Evolutionary conservation across 768 basidiomycete species (phyloP).

Genomic region (Austroboletus festivus): DNA sequence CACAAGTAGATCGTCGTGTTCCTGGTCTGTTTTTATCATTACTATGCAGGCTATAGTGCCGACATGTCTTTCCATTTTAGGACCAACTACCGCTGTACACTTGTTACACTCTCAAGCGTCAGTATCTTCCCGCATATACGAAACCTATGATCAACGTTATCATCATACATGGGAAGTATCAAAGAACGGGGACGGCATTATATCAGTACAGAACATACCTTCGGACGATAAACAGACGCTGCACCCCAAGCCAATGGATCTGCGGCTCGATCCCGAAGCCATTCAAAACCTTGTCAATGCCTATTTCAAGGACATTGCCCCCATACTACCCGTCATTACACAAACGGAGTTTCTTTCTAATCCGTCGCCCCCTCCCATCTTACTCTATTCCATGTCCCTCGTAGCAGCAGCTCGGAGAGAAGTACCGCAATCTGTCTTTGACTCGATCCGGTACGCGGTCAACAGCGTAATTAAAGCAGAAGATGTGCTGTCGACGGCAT

Average conservation of each 20-base stretch:
- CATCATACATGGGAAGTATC: constrained; percentile 87
- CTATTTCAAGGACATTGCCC: constrained; percentile 87
- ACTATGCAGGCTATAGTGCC: constrained; percentile 8
- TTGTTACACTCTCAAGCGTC: constrained; percentile 87
- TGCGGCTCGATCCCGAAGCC: constrained; percentile 73
- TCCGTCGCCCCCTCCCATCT: constrained; percentile 69
- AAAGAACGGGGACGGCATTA: constrained; percentile 82
- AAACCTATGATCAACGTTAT: constrained; percentile 83
- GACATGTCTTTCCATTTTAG: constrained; percentile 44
- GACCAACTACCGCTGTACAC: constrained; percentile 84
- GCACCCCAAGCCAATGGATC: constrained; percentile 62
- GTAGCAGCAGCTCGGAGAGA: constrained; percentile 85
- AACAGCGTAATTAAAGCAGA: constrained; percentile 85
- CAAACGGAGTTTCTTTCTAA: constrained; percentile 81
- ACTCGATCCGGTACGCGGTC: constrained; percentile 83
- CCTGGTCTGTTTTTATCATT: constrained; percentile 46
- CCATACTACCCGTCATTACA: constrained; percentile 86
- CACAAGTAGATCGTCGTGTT: constrained; percentile 57
- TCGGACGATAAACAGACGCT: constrained; percentile 51
- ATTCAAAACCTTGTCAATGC: constrained; percentile 84
- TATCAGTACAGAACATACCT: constrained; percentile 69
- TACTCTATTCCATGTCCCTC: constrained; percentile 93
- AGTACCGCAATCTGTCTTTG: constrained; percentile 82
- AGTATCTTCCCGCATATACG: constrained; percentile 81
- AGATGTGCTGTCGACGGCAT: constrained; percentile 85